Percentiles rank a stretch among this genome's conserved stretches.
phyloP scores from a whole-genome alignment of 2,329 filamentous ascomycete species.

The Aspergillus sclerotialis region DNA sequence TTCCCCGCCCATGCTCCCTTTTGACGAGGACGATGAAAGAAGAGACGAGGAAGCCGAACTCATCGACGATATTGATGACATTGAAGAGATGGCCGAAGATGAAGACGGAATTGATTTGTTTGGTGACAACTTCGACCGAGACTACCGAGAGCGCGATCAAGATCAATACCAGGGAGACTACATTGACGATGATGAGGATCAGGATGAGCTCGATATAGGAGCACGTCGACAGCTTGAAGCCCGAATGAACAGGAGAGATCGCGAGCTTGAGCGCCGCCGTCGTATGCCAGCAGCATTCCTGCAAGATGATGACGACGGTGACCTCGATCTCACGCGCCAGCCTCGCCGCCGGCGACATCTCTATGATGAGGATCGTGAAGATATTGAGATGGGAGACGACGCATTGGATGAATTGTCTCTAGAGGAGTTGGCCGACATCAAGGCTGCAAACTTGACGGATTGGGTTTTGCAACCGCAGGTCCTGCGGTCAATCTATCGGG shows the following conservation, averaged over 20 bases:
- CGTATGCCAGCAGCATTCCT: slow-evolving; percentile 58
- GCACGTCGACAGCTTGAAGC: slow-evolving; percentile 55
- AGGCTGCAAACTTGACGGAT: slow-evolving; percentile 85
- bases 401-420: slow-evolving; percentile 94
- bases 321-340: slow-evolving; percentile 78
- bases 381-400: slow-evolving; percentile 79
- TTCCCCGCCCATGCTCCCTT: slow-evolving; percentile 52
- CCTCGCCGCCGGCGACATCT: slow-evolving; percentile 77
- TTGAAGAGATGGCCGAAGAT: slow-evolving; percentile 63
- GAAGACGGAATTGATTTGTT: slow-evolving; percentile 65
- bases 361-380: slow-evolving; percentile 91
- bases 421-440: slow-evolving; percentile 85
- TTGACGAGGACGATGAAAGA: slow-evolving; percentile 42
- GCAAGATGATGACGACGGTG: slow-evolving; percentile 70
- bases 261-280: slow-evolving; percentile 52
- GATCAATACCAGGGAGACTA: slow-evolving; percentile 52
- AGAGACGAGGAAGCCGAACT: slow-evolving; percentile 51
- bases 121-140: slow-evolving; percentile 59
- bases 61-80: slow-evolving; percentile 58
- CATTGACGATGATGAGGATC: slow-evolving; percentile 60
- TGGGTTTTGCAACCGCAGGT: slow-evolving; percentile 91
- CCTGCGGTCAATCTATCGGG: slow-evolving; percentile 84
- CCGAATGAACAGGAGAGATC: slow-evolving; percentile 55
- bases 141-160: slow-evolving; percentile 45
- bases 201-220: slow-evolving; percentile 54